Percentiles rank a stretch among this genome's conserved stretches.
Conservation (phyloP, 768 basidiomycete species). For the Tephrocybe rancida region DNA sequence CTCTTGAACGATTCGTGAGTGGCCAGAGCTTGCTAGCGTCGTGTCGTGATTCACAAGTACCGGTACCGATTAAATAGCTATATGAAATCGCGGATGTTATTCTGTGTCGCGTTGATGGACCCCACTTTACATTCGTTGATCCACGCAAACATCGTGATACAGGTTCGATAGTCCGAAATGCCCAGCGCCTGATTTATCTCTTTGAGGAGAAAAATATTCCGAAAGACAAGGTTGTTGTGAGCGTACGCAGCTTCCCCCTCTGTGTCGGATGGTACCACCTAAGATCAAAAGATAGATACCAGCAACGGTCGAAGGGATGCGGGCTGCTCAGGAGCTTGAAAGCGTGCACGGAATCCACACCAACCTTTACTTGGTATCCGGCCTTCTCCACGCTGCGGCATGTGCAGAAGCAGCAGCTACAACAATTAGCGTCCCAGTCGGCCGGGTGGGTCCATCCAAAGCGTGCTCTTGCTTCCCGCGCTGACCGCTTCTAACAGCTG, state of each 20-base stretch:
- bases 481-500: slow-evolving; percentile 30
- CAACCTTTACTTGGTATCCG: slow-evolving; percentile 55
- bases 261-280: not conserved
- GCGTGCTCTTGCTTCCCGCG: not conserved
- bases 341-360: slow-evolving; percentile 42
- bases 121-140: slow-evolving; percentile 55
- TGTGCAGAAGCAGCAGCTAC: slow-evolving; percentile 56
- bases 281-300: slow-evolving; percentile 44
- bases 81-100: slow-evolving; percentile 50
- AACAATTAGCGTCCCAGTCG: slow-evolving; percentile 51
- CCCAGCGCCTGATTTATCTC: slow-evolving; percentile 38
- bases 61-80: slow-evolving; percentile 34
- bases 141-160: slow-evolving; percentile 42
- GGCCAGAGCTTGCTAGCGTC: not conserved
- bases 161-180: slow-evolving; percentile 41
- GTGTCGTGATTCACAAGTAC: not conserved
- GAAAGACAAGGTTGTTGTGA: slow-evolving; percentile 46
- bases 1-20: slow-evolving; percentile 32
- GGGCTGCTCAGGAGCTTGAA: slow-evolving; percentile 44
- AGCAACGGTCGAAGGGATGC: slow-evolving; percentile 56
- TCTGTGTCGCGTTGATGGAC: slow-evolving; percentile 45
- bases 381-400: slow-evolving; percentile 53
- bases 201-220: slow-evolving; percentile 43
- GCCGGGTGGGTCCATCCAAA: slow-evolving; percentile 39
- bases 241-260: slow-evolving; percentile 37